Evolutionary conservation across 345 rosid species (phyloP).

Genomic region (Brassica juncea): DNA sequence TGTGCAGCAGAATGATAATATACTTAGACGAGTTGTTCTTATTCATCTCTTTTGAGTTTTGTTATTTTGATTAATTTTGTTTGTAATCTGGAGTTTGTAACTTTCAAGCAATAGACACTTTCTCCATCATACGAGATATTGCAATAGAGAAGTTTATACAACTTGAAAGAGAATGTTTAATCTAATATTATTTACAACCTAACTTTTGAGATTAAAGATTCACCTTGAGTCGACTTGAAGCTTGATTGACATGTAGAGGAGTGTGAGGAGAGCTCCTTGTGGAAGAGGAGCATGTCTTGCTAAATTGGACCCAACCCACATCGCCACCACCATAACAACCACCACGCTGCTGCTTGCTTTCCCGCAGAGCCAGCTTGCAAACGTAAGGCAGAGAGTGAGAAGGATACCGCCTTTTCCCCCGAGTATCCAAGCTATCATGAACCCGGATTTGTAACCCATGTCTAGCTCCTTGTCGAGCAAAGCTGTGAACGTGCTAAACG

Average conservation of each 20-base stretch:
- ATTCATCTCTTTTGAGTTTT: background rate
- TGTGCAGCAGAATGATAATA: conserved; percentile 29
- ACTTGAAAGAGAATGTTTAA: conserved; percentile 1
- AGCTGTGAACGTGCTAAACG: conserved; percentile 64
- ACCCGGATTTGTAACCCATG: conserved; percentile 81
- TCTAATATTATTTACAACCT: conserved; percentile 32
- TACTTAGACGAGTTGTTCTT: conserved; percentile 14
- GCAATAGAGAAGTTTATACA: conserved; percentile 3
- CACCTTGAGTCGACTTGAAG: conserved; percentile 64
- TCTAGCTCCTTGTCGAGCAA: conserved; percentile 71
- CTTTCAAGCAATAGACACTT: conserved; percentile 10
- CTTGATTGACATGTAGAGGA: conserved; percentile 86
- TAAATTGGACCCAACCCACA: conserved; percentile 78
- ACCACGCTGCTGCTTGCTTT: conserved; percentile 85
- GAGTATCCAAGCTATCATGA: conserved; percentile 68
- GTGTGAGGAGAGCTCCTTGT: conserved; percentile 77
- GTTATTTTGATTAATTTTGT: conserved; percentile 21
- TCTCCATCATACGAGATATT: background rate
- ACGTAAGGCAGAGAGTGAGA: conserved; percentile 66
- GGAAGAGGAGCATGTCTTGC: conserved; percentile 86
- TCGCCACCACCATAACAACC: conserved; percentile 60
- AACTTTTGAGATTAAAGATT: conserved; percentile 18
- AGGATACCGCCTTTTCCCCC: conserved; percentile 78
- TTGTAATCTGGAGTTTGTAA: conserved; percentile 24
- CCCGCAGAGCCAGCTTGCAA: conserved; percentile 87